Percentiles rank a stretch among this genome's conserved stretches.
Evolutionary conservation across 2,329 filamentous ascomycete species (phyloP).

Genomic region (Polychaeton citri): DNA sequence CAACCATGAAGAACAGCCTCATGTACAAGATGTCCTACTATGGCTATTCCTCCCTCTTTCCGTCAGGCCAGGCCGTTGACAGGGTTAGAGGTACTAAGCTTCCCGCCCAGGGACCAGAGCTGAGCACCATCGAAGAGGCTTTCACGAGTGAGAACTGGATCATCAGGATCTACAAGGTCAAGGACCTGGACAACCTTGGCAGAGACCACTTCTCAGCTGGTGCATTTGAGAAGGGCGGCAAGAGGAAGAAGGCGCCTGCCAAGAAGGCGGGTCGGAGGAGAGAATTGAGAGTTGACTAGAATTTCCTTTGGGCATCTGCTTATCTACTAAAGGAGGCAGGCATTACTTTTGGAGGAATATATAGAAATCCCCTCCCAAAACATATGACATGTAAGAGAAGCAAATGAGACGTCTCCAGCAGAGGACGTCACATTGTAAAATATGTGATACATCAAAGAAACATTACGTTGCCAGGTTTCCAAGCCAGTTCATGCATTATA

Average conservation of each 20-base stretch:
- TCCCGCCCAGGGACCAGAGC: slow-evolving; percentile 70
- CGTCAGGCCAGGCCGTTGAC: slow-evolving; percentile 76
- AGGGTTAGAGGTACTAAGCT: slow-evolving; percentile 71
- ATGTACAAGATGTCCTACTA: slow-evolving; percentile 99
- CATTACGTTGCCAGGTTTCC: too few relatives aligned
- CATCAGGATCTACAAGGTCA: slow-evolving; percentile 99
- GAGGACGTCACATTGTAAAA: too few relatives aligned
- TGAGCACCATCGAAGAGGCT: slow-evolving; percentile 86
- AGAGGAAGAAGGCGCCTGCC: slow-evolving; percentile 68
- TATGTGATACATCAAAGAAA: too few relatives aligned
- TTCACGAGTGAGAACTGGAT: slow-evolving; percentile 99
- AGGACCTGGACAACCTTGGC: slow-evolving; percentile 92
- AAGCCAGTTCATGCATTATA: too few relatives aligned
- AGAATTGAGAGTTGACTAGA: slow-evolving; percentile 61
- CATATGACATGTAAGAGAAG: too few relatives aligned
- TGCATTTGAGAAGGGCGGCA: slow-evolving; percentile 65
- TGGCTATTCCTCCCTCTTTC: slow-evolving; percentile 90
- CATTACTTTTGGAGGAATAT: too few relatives aligned
- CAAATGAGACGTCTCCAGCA: too few relatives aligned
- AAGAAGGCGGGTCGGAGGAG: slow-evolving; percentile 50
- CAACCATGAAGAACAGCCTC: slow-evolving; percentile 97
- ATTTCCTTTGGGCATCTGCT: too few relatives aligned
- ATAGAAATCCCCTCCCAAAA: too few relatives aligned
- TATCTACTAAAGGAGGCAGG: too few relatives aligned
- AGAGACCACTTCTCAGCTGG: slow-evolving; percentile 63